These are phyloP conservation scores for Suillus luteus DNA, from an alignment of 768 basidiomycete genomes.

Conservation along the genomic window DNA sequence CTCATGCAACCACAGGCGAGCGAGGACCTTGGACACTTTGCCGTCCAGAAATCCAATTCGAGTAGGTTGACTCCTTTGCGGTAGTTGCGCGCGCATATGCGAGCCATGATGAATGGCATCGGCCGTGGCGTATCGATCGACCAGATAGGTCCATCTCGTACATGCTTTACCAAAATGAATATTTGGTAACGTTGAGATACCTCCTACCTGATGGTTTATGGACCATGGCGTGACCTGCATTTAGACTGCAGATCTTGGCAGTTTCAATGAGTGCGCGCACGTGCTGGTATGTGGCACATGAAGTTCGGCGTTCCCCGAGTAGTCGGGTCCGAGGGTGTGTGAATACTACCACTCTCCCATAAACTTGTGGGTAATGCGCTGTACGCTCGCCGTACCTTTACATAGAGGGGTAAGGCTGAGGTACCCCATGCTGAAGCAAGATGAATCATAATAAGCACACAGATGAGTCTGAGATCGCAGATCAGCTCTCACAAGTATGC, in stretches of 20 bases:
- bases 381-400: neutral
- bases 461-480: neutral
- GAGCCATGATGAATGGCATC: neutral
- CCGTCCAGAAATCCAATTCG: neutral
- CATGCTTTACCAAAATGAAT: too few species aligned
- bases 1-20: neutral
- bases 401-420: neutral
- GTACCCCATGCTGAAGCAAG: neutral
- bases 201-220: neutral
- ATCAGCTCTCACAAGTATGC: neutral
- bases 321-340: neutral
- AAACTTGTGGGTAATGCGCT: neutral
- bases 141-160: neutral
- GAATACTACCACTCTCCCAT: neutral
- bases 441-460: neutral
- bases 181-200: neutral
- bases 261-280: neutral
- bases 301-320: neutral
- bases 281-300: neutral
- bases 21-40: conserved; percentile 7
- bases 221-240: neutral
- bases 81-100: conserved; percentile 2
- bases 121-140: neutral
- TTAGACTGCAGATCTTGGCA: neutral
- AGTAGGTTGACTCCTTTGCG: neutral